Percentiles rank a stretch among this genome's conserved stretches.
These are phyloP conservation scores for Backusella westeae DNA, from an alignment of 192 early-diverging fungal species.

Conservation along the genomic window DNA sequence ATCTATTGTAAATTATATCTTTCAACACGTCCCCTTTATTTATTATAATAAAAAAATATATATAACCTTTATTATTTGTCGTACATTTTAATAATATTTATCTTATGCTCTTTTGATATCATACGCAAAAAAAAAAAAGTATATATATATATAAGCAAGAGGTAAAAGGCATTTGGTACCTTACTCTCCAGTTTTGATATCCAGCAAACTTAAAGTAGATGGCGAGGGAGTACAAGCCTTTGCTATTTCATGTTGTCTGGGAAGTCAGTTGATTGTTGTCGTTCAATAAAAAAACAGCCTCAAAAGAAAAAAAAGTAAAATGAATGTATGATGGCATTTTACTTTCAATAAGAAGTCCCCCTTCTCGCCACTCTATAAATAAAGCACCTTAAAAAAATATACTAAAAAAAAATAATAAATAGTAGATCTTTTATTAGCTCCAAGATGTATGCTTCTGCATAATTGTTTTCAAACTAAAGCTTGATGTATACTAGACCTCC, in stretches of 20 bases:
- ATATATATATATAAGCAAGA: neutral
- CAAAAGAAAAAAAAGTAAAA: neutral
- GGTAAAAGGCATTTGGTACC: neutral
- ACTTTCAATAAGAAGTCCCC: neutral
- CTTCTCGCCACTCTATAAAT: neutral
- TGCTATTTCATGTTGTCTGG: neutral
- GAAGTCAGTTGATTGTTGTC: neutral
- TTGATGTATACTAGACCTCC: neutral
- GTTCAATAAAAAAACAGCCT: neutral
- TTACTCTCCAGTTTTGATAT: neutral
- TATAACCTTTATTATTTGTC: neutral
- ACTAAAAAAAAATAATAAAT: neutral
- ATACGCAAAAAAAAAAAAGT: neutral
- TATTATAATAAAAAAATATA: neutral
- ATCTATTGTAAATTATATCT: neutral
- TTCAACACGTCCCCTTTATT: neutral
- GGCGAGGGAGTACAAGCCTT: neutral
- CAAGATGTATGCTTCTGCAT: neutral
- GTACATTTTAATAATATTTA: neutral
- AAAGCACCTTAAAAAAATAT: too few relatives aligned
- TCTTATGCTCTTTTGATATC: neutral
- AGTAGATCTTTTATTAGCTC: neutral
- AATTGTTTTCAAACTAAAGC: neutral
- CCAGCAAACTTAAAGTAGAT: neutral
- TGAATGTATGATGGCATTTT: neutral